A percentile compares a stretch with the other conserved stretches of the same genome.
These are phyloP conservation scores for Talaromyces sp. DNA, from an alignment of 2,329 filamentous ascomycete species.

Conservation along the genomic window DNA sequence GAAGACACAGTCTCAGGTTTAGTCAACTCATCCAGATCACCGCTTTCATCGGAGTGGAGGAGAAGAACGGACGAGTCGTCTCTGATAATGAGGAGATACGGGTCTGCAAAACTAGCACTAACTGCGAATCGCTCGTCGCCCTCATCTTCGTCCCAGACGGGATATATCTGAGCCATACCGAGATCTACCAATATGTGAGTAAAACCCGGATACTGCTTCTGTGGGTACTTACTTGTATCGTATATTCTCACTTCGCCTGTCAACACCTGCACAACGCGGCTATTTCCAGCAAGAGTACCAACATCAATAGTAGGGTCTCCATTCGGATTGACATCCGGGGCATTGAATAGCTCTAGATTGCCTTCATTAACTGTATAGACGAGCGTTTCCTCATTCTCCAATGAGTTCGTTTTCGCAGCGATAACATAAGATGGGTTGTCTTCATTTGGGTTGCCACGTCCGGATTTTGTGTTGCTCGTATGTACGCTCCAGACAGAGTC, in stretches of 20 bases:
- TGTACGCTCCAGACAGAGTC: conserved; percentile 78
- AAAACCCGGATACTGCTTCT: neutral
- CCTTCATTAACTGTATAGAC: conserved; percentile 73
- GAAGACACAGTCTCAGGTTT: conserved; percentile 57
- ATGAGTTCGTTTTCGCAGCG: conserved; percentile 64
- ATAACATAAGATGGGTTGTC: conserved; percentile 62
- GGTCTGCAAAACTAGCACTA: conserved; percentile 79
- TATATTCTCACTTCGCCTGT: conserved; percentile 86
- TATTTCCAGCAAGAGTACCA: conserved; percentile 74
- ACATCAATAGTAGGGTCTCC: conserved; percentile 84
- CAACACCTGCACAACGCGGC: conserved; percentile 80
- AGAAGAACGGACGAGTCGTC: conserved; percentile 80
- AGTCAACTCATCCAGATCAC: conserved; percentile 81
- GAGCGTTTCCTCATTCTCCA: conserved; percentile 71
- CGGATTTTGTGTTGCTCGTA: conserved; percentile 46
- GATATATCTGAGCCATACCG: conserved; percentile 83
- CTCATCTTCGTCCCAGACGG: conserved; percentile 87
- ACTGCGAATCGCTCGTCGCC: conserved; percentile 71
- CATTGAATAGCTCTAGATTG: conserved; percentile 70
- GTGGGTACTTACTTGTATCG: conserved; percentile 67
- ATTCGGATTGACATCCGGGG: conserved; percentile 87
- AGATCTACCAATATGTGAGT: conserved; percentile 57
- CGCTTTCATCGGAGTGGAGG: conserved; percentile 72
- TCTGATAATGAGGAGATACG: conserved; percentile 76
- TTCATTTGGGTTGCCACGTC: conserved; percentile 45